Evolutionary conservation across 306 rosid genomes (phyloP).

Genomic region (Fragaria nilgerrensis): DNA sequence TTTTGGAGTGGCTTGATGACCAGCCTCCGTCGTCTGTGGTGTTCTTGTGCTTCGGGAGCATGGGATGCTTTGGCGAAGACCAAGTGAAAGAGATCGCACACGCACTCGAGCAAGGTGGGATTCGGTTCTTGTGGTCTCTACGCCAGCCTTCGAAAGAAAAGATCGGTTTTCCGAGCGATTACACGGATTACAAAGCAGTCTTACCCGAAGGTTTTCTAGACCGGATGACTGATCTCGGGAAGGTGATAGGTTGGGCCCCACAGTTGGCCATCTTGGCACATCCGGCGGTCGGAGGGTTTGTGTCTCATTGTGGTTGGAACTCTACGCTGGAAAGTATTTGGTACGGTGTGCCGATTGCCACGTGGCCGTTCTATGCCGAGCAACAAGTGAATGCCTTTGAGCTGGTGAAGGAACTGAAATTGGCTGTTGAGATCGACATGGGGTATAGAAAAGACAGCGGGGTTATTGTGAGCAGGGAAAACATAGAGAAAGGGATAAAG

Average conservation of each 20-base stretch:
- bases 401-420: conserved; percentile 15
- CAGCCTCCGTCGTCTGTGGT: conserved; percentile 5
- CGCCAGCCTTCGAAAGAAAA: not conserved
- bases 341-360: conserved; percentile 25
- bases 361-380: conserved; percentile 33
- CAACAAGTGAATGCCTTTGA: conserved; percentile 22
- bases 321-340: conserved; percentile 26
- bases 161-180: not conserved
- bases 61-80: conserved; percentile 7
- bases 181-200: not conserved
- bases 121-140: conserved; percentile 24
- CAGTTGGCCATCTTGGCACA: conserved; percentile 20
- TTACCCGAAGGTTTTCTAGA: conserved; percentile 24
- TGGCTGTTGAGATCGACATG: conserved; percentile 16
- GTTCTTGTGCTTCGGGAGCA: conserved; percentile 23
- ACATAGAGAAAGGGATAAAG: conserved; percentile 21
- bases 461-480: not conserved
- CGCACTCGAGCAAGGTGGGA: not conserved
- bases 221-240: conserved; percentile 3
- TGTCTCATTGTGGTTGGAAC: conserved; percentile 38
- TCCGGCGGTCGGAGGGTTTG: conserved; percentile 21
- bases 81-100: conserved; percentile 11
- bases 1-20: conserved; percentile 17
- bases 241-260: conserved; percentile 27
- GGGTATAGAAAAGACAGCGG: not conserved